phyloP scores from a whole-genome alignment of 2,329 filamentous ascomycete species.

The Lasiodiplodia sp. region DNA sequence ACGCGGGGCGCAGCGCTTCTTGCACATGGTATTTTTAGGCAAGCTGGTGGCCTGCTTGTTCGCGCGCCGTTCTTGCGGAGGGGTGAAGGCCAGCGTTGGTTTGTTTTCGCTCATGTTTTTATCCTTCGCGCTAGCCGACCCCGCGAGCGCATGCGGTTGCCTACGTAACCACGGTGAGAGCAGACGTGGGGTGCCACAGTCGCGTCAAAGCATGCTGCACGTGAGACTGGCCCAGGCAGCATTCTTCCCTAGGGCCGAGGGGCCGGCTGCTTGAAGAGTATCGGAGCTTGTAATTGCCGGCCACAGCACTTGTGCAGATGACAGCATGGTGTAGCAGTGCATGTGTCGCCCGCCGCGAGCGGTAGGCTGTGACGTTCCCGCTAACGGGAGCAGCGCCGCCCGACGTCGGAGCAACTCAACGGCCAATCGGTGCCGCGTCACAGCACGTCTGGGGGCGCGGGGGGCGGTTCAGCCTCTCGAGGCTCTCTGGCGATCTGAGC shows the following conservation, averaged over 20 bases:
- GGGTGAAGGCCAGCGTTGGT: too few relatives aligned
- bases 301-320: background rate
- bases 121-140: too few relatives aligned
- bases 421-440: background rate
- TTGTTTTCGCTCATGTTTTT: too few relatives aligned
- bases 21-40: constrained; percentile 5
- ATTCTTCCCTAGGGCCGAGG: background rate
- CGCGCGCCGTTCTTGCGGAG: too few relatives aligned
- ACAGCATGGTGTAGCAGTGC: constrained; percentile 5
- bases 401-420: constrained; percentile 5
- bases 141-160: background rate
- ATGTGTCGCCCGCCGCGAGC: background rate
- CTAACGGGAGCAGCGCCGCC: constrained; percentile 6
- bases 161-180: background rate
- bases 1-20: constrained; percentile 10
- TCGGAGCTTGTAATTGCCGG: background rate
- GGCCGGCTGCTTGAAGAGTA: background rate
- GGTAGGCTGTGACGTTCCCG: background rate
- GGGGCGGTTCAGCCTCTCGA: constrained; percentile 19
- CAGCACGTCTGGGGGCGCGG: background rate
- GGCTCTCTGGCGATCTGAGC: constrained; percentile 26
- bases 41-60: background rate
- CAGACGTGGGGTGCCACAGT: background rate
- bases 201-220: background rate
- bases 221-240: background rate